Evolutionary conservation across 1,284 basidiomycete species (phyloP).

Genomic region (Sporisorium sorghi): DNA sequence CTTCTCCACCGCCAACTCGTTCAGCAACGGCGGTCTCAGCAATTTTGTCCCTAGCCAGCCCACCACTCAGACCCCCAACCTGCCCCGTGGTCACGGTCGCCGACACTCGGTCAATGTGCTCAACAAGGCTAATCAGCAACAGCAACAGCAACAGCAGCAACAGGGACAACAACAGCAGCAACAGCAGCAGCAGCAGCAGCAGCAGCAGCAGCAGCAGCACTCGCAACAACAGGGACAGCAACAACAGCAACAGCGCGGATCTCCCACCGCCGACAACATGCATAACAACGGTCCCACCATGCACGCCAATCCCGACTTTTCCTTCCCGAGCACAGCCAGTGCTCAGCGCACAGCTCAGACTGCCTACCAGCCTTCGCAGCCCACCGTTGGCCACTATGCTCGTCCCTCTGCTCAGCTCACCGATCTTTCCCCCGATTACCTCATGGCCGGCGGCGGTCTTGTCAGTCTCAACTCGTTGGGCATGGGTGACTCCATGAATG

Average conservation of each 20-base stretch:
- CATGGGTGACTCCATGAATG: slow-evolving; percentile 48
- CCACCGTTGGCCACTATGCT: slow-evolving; percentile 50
- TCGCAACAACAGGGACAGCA: neutral
- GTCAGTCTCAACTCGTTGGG: slow-evolving; percentile 57
- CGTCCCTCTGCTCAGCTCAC: slow-evolving; percentile 65
- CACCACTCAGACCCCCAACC: slow-evolving; percentile 19
- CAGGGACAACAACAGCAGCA: slow-evolving; percentile 23
- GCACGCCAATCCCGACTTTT: slow-evolving; percentile 58
- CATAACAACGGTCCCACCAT: slow-evolving; percentile 37
- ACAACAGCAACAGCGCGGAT: slow-evolving; percentile 60
- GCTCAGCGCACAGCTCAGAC: slow-evolving; percentile 36
- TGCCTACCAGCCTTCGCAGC: slow-evolving; percentile 36
- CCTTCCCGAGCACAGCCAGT: slow-evolving; percentile 53
- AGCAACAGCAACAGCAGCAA: slow-evolving; percentile 34
- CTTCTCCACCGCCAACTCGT: slow-evolving; percentile 62
- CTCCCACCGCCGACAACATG: slow-evolving; percentile 32
- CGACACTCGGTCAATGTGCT: slow-evolving; percentile 91
- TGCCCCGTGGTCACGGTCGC: slow-evolving; percentile 82
- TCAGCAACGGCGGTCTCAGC: slow-evolving; percentile 24
- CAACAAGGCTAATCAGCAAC: slow-evolving; percentile 68
- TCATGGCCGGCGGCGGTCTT: slow-evolving; percentile 67
- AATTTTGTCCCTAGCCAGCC: slow-evolving; percentile 37
- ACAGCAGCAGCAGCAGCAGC: slow-evolving; percentile 10
- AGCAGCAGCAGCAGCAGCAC: slow-evolving; percentile 2
- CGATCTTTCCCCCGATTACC: slow-evolving; percentile 64